Conservation (phyloP, 2,329 filamentous ascomycete species). For the Scleromitrula shiraiana region DNA sequence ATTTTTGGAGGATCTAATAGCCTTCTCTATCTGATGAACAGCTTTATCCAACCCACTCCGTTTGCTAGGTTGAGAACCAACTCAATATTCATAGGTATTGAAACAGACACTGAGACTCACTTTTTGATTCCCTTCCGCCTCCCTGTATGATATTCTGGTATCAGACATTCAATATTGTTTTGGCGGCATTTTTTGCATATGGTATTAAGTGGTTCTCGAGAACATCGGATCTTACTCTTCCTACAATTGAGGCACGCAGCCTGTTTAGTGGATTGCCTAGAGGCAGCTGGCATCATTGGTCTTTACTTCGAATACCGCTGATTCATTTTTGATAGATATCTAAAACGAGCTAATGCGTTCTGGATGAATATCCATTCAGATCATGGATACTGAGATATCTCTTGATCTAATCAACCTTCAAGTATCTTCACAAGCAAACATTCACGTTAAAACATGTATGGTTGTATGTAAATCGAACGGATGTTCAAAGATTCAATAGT, state of each 20-base stretch:
- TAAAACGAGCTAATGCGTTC: too few species aligned
- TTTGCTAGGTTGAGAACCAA: constrained; percentile 43
- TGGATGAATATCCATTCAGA: too few species aligned
- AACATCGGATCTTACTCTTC: constrained; percentile 61
- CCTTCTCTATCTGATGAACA: constrained; percentile 65
- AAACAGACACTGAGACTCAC: constrained; percentile 34
- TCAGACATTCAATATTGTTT: constrained; percentile 52
- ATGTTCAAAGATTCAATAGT: too few species aligned
- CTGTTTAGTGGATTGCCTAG: constrained; percentile 18
- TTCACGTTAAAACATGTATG: too few species aligned
- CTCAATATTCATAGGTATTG: not conserved
- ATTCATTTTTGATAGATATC: too few species aligned
- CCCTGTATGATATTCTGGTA: constrained; percentile 65
- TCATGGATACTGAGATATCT: too few species aligned
- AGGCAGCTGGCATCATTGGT: not conserved
- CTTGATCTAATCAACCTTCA: too few species aligned
- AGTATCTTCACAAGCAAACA: too few species aligned
- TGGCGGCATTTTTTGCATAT: constrained; percentile 55
- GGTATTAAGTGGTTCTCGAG: constrained; percentile 42
- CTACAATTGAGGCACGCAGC: constrained; percentile 58
- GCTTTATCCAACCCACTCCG: constrained; percentile 67
- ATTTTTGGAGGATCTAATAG: constrained; percentile 46
- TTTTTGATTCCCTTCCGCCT: constrained; percentile 72
- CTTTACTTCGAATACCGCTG: too few species aligned
- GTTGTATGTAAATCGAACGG: too few species aligned